A percentile compares a stretch with the other conserved stretches of the same genome.
These are phyloP conservation scores for Trichoderma virens DNA, from an alignment of 495 filamentous ascomycete species.

Conservation along the genomic window DNA sequence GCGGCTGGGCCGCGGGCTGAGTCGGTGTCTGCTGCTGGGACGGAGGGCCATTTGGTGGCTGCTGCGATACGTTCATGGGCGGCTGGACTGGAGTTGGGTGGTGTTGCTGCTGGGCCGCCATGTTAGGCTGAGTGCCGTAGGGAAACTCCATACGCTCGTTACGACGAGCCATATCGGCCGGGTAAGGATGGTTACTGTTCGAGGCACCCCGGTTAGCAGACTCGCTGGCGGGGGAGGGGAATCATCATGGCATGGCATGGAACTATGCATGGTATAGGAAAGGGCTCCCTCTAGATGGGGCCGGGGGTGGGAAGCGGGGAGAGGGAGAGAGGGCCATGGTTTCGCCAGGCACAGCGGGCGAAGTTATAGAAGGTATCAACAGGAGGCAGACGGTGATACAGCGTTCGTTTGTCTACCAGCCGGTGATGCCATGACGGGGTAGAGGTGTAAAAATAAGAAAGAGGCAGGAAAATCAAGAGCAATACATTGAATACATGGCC, in stretches of 20 bases:
- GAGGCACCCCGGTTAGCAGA: constrained; percentile 23
- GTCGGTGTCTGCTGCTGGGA: constrained; percentile 36
- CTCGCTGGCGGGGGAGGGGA: constrained; percentile 19
- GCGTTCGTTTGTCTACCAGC: neutral
- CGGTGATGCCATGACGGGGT: constrained; percentile 4
- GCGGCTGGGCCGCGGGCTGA: constrained; percentile 24
- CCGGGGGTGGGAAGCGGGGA: constrained; percentile 9
- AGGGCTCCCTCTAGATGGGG: constrained; percentile 1
- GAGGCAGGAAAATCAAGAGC: neutral
- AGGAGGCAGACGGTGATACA: constrained; percentile 10
- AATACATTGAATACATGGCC: constrained; percentile 22
- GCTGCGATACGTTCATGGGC: constrained; percentile 28
- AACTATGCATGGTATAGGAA: constrained; percentile 9
- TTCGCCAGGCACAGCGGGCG: constrained; percentile 4
- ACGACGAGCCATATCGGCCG: constrained; percentile 36
- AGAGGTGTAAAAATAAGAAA: constrained; percentile 4
- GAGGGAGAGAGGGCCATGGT: neutral
- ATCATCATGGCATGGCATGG: constrained; percentile 13
- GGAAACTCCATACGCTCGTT: constrained; percentile 28
- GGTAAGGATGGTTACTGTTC: constrained; percentile 30
- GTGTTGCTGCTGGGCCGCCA: constrained; percentile 23
- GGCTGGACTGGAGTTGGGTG: constrained; percentile 33
- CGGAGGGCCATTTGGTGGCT: constrained; percentile 18
- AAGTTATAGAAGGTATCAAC: constrained; percentile 8
- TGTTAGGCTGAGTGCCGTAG: constrained; percentile 18